These are phyloP conservation scores for Pancytospora epiphaga DNA, from an alignment of 371 early-diverging fungal genomes.

Conservation along the genomic window DNA sequence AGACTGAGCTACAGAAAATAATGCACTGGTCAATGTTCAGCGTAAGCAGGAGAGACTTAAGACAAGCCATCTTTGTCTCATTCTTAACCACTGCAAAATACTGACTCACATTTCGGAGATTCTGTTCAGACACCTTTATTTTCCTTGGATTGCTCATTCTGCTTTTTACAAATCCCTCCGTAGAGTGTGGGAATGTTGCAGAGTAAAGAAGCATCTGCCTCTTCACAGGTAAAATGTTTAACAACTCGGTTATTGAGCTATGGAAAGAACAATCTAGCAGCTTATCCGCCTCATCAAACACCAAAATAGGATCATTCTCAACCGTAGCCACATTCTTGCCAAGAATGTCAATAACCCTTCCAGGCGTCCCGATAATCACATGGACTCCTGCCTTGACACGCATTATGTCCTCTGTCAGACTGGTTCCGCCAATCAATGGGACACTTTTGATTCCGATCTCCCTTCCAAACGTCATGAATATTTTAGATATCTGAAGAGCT, in stretches of 20 bases:
- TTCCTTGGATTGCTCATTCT: slow-evolving; percentile 65
- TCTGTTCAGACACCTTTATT: slow-evolving; percentile 79
- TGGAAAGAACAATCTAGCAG: slow-evolving; percentile 96
- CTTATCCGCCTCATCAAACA: slow-evolving; percentile 93
- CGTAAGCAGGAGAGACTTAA: slow-evolving; percentile 85
- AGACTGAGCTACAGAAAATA: slow-evolving; percentile 92
- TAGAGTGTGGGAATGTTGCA: slow-evolving; percentile 91
- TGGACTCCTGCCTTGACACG: slow-evolving; percentile 80
- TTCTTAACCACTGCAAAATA: slow-evolving; percentile 94
- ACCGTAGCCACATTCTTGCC: slow-evolving; percentile 70
- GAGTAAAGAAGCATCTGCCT: slow-evolving; percentile 86
- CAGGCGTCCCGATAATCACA: slow-evolving; percentile 95
- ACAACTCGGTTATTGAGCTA: slow-evolving; percentile 62
- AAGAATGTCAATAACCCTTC: slow-evolving; percentile 86
- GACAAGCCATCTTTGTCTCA: slow-evolving; percentile 85
- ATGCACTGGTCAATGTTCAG: slow-evolving; percentile 95
- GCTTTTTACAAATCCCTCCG: slow-evolving; percentile 82
- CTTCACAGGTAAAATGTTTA: slow-evolving; percentile 69
- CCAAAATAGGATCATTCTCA: slow-evolving; percentile 84
- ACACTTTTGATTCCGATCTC: slow-evolving; percentile 67
- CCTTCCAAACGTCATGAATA: neutral
- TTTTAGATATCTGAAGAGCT: slow-evolving; percentile 71
- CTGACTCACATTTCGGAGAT: slow-evolving; percentile 85
- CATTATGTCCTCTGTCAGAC: slow-evolving; percentile 80
- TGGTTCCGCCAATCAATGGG: slow-evolving; percentile 89